A percentile compares a stretch with the other conserved stretches of the same genome.
phyloP scores from a whole-genome alignment of 345 rosid species.

The Linum lewisii region DNA sequence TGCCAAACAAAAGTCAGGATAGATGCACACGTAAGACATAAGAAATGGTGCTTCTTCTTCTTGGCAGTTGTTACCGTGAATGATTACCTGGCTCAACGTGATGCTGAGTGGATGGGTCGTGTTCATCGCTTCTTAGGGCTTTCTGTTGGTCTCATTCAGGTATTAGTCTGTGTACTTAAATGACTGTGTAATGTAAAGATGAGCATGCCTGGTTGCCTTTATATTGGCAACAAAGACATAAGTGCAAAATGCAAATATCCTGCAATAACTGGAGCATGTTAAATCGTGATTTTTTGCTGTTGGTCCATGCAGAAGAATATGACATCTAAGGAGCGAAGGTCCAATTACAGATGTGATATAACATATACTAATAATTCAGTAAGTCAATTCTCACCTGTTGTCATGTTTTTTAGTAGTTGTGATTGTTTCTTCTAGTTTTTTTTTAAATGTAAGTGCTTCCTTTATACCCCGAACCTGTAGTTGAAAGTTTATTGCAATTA shows the following conservation, averaged over 20 bases:
- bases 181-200: background rate
- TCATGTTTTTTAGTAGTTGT: background rate
- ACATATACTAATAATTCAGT: conserved; percentile 92
- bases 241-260: background rate
- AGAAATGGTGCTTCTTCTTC: conserved; percentile 16
- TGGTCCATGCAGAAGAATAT: conserved; percentile 58
- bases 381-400: conserved; percentile 26
- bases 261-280: conserved; percentile 1
- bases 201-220: conserved; percentile 6
- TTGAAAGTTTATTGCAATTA: too few relatives aligned
- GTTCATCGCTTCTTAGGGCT: conserved; percentile 88
- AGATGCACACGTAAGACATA: too few relatives aligned
- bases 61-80: conserved; percentile 89
- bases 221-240: conserved; percentile 2
- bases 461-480: background rate
- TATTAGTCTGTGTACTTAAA: conserved; percentile 13
- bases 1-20: too few relatives aligned
- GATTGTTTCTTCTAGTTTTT: conserved; percentile 4
- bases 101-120: conserved; percentile 99
- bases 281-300: conserved; percentile 10
- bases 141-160: conserved; percentile 97
- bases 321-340: conserved; percentile 70
- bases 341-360: conserved; percentile 74
- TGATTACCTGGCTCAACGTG: conserved; percentile 93
- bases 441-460: background rate